These are phyloP conservation scores for Colletotrichum euphorbiae DNA, from an alignment of 2,329 filamentous ascomycete species.

Conservation along the genomic window DNA sequence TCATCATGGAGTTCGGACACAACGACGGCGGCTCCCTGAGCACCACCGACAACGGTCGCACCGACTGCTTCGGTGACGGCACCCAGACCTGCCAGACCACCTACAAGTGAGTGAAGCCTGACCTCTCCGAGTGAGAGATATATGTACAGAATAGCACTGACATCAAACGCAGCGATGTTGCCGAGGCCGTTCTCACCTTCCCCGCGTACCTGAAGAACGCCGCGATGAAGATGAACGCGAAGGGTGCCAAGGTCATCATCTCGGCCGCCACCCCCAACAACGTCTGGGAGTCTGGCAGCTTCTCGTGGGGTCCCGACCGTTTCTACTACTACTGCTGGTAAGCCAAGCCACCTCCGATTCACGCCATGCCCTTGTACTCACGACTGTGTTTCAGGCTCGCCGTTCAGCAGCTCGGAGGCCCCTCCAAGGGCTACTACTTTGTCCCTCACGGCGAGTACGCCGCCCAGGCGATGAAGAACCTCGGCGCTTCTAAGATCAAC, in stretches of 20 bases:
- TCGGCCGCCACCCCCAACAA: conserved; percentile 68
- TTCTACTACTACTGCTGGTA: conserved; percentile 68
- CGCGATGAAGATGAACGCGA: conserved; percentile 62
- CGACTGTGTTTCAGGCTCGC: conserved; percentile 44
- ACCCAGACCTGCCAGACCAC: conserved; percentile 64
- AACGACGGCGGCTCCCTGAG: conserved; percentile 73
- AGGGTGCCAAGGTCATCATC: conserved; percentile 71
- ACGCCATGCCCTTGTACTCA: background rate
- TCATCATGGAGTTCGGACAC: conserved; percentile 79
- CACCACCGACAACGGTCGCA: conserved; percentile 70
- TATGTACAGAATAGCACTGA: conserved; percentile 38
- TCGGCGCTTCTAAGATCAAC: conserved; percentile 63
- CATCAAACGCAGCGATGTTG: conserved; percentile 48
- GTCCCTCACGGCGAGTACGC: conserved; percentile 72
- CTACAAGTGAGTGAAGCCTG: conserved; percentile 52
- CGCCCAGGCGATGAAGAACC: conserved; percentile 61
- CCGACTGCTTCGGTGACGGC: conserved; percentile 67
- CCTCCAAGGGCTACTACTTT: conserved; percentile 59
- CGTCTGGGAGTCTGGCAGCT: conserved; percentile 68
- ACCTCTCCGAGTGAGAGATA: conserved; percentile 11
- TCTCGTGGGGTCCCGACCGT: conserved; percentile 58
- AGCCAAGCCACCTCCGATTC: conserved; percentile 45
- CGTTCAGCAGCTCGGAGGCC: conserved; percentile 51
- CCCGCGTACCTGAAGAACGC: conserved; percentile 70
- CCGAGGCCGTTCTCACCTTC: conserved; percentile 70